Evolutionary conservation across 2,329 filamentous ascomycete species (phyloP).

Genomic region (Plenodomus tracheiphilus): DNA sequence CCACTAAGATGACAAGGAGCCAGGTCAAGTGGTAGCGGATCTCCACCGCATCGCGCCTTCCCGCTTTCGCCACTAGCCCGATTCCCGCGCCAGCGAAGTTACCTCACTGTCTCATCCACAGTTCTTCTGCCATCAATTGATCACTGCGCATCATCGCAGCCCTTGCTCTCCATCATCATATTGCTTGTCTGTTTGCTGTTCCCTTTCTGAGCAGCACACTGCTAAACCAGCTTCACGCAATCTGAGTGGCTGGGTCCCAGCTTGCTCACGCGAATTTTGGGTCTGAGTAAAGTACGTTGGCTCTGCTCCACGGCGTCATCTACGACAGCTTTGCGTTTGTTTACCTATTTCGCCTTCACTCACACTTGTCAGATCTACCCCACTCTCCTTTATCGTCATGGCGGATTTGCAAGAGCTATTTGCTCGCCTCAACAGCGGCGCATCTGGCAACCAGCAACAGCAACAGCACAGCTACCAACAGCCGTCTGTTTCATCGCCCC

Average conservation of each 20-base stretch:
- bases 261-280: constrained; percentile 28
- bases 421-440: constrained; percentile 46
- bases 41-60: neutral
- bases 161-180: constrained; percentile 8
- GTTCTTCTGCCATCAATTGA: constrained; percentile 12
- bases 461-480: constrained; percentile 48
- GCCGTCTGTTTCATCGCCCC: constrained; percentile 61
- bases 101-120: constrained; percentile 1
- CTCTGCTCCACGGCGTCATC: constrained; percentile 12
- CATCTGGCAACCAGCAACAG: constrained; percentile 28
- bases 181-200: constrained; percentile 10
- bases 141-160: constrained; percentile 19
- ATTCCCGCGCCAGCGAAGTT: constrained; percentile 6
- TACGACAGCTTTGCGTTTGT: constrained; percentile 4
- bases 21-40: too few species aligned
- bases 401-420: constrained; percentile 51
- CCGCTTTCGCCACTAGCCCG: neutral
- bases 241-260: constrained; percentile 13
- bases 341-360: constrained; percentile 10
- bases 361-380: constrained; percentile 24
- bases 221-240: constrained; percentile 5
- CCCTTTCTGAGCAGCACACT: neutral
- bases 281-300: constrained; percentile 32
- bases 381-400: constrained; percentile 34
- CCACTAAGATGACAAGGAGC: too few species aligned